Evolutionary conservation across 140 eudicot genomes (phyloP), one percentile per base, ranked within the genome.

Genomic region (Cichorium intybus): DNA sequence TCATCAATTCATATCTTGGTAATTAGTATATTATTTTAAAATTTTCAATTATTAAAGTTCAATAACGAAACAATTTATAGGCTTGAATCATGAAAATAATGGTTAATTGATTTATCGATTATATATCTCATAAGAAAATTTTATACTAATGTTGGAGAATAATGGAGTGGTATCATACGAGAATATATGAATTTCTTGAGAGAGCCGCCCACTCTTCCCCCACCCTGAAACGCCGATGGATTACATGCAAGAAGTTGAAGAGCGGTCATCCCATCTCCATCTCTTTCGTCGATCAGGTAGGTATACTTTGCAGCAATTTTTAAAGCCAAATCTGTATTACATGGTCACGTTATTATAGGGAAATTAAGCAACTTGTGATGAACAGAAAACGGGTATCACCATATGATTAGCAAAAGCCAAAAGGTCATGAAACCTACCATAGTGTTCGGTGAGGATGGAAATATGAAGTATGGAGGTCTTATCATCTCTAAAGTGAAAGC

Each of bases 211-310:
- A 23, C 43, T 29, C 0, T 16, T 9, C 31, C 14, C 47, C 64
- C 60, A 2, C 61, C 68, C 14, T 24, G 18, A 47, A 73, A 73
- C 7, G 72, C 78, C 0, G 66, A 4, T 21, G 72, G 53, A 18
- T 73, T 73, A 46, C 67, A 64, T 4, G 78, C 66, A 45, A 73
- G 72, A 45, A 73, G 72, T 55, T 73, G 78, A 45, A 73, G 72
- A 55, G 72, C 53, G 4, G 67, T 73, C 78, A 64, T 73, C 52
- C 57, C 66, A 56, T 64, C 72, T 31, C 52, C 65, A 31, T 73
- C 78, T 64, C 31, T 35, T 55, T 64, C 60, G 14, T 21, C 14
- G 9, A 31, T 56, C 23, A 73, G 21, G 27, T 73, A 64, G 1
- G 0, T 18, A 29, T 73, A 65, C 61, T 56, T 31, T n/a, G 26